phyloP scores from a whole-genome alignment of 108 stramenopile species.

The Mayamaea pseudoterrestris region DNA sequence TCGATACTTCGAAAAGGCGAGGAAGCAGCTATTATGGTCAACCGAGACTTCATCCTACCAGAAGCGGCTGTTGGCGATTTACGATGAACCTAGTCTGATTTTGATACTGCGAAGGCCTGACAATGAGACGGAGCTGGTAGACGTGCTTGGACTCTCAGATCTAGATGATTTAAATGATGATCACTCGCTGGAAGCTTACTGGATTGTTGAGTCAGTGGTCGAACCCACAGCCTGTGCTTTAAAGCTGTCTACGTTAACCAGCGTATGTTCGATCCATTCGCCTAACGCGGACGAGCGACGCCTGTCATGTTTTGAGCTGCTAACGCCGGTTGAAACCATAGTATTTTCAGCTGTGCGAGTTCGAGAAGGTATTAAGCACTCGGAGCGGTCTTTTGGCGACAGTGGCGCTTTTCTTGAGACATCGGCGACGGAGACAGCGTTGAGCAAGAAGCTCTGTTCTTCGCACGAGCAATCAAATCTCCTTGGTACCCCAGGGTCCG shows the following conservation, averaged over 20 bases:
- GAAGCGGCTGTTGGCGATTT: slow-evolving; percentile 30
- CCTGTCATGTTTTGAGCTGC: slow-evolving; percentile 53
- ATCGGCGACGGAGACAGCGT: slow-evolving; percentile 24
- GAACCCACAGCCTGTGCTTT: slow-evolving; percentile 66
- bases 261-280: too few species aligned
- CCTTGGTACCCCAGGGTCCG: background rate
- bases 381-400: slow-evolving; percentile 12
- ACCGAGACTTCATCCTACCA: slow-evolving; percentile 3
- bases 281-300: slow-evolving; percentile 27
- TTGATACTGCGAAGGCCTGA: slow-evolving; percentile 40
- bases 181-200: slow-evolving; percentile 21
- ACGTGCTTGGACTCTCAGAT: slow-evolving; percentile 28
- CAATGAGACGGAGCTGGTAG: slow-evolving; percentile 32
- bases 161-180: slow-evolving; percentile 10
- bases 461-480: slow-evolving; percentile 22
- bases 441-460: slow-evolving; percentile 35
- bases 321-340: slow-evolving; percentile 50
- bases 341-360: slow-evolving; percentile 39
- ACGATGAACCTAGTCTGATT: slow-evolving; percentile 37
- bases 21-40: slow-evolving; percentile 4
- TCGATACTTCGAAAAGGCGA: slow-evolving; percentile 3
- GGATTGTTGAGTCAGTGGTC: slow-evolving; percentile 56
- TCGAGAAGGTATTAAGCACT: slow-evolving; percentile 6
- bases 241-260: slow-evolving; percentile 60
- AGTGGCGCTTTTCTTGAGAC: slow-evolving; percentile 39